Evolutionary conservation across 208 protist species (phyloP).

Genomic region (Balamuthia mandrillaris): DNA sequence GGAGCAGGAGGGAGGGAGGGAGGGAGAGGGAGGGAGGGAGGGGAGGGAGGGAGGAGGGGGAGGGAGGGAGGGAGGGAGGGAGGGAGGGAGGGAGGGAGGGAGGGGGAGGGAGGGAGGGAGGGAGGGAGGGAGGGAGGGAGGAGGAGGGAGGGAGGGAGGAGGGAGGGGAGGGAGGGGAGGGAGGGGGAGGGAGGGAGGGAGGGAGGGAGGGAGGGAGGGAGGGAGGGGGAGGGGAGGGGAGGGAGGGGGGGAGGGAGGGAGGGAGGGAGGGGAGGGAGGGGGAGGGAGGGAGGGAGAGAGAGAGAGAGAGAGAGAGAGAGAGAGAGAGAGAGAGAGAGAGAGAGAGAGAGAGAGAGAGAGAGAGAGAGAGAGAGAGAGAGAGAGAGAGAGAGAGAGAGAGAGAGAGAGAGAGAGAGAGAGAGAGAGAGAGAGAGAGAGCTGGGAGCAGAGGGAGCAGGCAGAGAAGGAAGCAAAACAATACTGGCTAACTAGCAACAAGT

Average conservation of each 20-base stretch:
- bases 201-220: background rate
- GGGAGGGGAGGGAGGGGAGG: background rate
- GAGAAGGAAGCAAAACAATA: too few species aligned
- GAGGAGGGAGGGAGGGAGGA: background rate
- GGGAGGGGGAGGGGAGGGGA: background rate
- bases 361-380: background rate
- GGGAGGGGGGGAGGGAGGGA: background rate
- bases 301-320: background rate
- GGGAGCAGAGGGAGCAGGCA: constrained; percentile 71
- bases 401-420: background rate
- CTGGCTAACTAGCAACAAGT: constrained; percentile 93
- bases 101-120: background rate
- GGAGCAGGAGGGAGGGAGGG: background rate
- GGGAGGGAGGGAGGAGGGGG: background rate
- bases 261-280: background rate
- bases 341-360: background rate
- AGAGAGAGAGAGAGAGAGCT: background rate
- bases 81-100: background rate
- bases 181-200: background rate
- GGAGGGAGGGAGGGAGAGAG: background rate
- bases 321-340: background rate
- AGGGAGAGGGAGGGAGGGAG: background rate
- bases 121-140: background rate
- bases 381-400: background rate
- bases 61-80: background rate